These are phyloP conservation scores for Apiospora arundinis DNA, from an alignment of 2,329 filamentous ascomycete species.

Conservation along the genomic window DNA sequence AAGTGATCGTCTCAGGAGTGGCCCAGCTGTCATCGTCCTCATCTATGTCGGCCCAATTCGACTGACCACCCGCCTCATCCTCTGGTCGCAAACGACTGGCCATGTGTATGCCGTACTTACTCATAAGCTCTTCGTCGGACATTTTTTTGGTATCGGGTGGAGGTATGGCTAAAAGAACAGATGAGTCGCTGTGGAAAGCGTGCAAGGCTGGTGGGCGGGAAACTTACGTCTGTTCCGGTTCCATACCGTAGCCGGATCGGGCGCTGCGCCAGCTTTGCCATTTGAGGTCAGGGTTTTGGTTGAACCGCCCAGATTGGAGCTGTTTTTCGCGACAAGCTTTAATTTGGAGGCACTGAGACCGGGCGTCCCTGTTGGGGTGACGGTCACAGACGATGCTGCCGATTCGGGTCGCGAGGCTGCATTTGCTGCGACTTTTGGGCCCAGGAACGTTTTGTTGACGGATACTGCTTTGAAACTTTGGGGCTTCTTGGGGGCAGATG, in stretches of 20 bases:
- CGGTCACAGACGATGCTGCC: conserved; percentile 49
- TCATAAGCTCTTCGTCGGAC: conserved; percentile 83
- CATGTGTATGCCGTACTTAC: conserved; percentile 86
- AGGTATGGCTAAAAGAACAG: conserved; percentile 56
- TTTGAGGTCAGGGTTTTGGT: conserved; percentile 56
- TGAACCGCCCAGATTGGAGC: conserved; percentile 63
- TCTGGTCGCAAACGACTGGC: conserved; percentile 79
- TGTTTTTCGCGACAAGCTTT: conserved; percentile 78
- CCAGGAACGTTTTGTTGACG: conserved; percentile 83
- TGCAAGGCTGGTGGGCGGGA: conserved; percentile 24
- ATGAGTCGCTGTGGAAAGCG: conserved; percentile 25
- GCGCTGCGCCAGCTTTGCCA: conserved; percentile 64
- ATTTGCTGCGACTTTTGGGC: conserved; percentile 63
- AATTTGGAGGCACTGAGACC: conserved; percentile 65
- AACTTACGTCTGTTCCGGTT: conserved; percentile 83
- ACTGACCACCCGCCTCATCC: conserved; percentile 75
- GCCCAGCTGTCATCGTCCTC: conserved; percentile 78
- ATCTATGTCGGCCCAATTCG: conserved; percentile 90
- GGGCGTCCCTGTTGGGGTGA: conserved; percentile 53
- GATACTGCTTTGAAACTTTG: conserved; percentile 84
- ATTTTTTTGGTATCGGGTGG: conserved; percentile 79
- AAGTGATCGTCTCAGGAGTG: conserved; percentile 84
- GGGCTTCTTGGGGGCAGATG: conserved; percentile 73
- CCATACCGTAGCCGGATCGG: conserved; percentile 80
- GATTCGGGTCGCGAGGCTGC: conserved; percentile 57